Evolutionary conservation across 805 yeast genomes (phyloP).

Genomic region (Scheffersomyces stipitis): DNA sequence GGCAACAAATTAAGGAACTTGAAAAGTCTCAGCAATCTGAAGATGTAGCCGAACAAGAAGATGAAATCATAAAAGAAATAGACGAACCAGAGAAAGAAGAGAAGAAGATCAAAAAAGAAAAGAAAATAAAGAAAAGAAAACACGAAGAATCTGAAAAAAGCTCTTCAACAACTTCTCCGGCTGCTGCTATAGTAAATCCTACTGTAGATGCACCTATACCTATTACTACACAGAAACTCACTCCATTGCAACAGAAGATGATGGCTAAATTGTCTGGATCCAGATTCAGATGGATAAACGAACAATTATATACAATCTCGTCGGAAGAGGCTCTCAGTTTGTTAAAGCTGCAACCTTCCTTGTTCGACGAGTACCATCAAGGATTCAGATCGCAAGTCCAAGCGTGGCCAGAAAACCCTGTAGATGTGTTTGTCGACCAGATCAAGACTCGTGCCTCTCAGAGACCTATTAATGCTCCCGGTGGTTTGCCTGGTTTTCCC

Average conservation of each 20-base stretch:
- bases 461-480: constrained; percentile 88
- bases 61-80: constrained; percentile 7
- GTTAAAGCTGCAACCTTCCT: constrained; percentile 76
- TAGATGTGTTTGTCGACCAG: constrained; percentile 80
- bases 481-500: constrained; percentile 80
- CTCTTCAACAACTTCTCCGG: constrained; percentile 6
- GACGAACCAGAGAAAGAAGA: constrained; percentile 4
- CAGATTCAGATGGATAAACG: constrained; percentile 97
- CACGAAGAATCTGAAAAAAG: not conserved
- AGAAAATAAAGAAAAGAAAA: not conserved
- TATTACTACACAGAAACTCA: constrained; percentile 47
- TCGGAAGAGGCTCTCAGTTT: constrained; percentile 75
- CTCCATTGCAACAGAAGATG: constrained; percentile 94
- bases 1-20: constrained; percentile 4
- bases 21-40: constrained; percentile 5
- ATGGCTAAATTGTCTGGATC: constrained; percentile 93
- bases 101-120: not conserved
- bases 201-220: constrained; percentile 7
- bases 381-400: constrained; percentile 96
- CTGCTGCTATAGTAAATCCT: constrained; percentile 14
- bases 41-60: constrained; percentile 5
- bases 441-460: constrained; percentile 53
- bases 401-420: constrained; percentile 98
- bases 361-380: constrained; percentile 91
- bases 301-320: constrained; percentile 85